phyloP scores from a whole-genome alignment of 1,284 basidiomycete species.

The Fomes fomentarius region DNA sequence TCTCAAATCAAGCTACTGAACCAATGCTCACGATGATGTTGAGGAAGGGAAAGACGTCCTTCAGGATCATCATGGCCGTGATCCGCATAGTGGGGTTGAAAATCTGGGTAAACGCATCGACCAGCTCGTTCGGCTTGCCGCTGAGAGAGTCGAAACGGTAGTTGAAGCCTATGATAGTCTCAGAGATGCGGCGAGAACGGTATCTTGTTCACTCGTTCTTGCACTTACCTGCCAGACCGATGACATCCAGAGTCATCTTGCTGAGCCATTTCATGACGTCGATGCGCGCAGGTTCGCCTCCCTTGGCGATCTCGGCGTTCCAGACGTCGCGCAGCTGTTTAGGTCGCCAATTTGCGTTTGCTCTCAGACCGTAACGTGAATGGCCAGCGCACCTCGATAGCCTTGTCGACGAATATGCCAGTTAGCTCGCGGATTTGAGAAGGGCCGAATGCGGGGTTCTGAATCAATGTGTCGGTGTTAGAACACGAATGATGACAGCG shows the following conservation, averaged over 20 bases:
- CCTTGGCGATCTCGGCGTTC: conserved; percentile 19
- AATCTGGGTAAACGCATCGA: conserved; percentile 38
- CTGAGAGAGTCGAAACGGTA: conserved; percentile 44
- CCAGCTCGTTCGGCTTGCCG: conserved; percentile 40
- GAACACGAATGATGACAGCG: not conserved
- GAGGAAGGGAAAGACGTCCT: conserved; percentile 13
- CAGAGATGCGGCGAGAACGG: not conserved
- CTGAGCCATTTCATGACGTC: conserved; percentile 46
- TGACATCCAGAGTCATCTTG: conserved; percentile 50
- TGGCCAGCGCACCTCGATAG: conserved; percentile 27
- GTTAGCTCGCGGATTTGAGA: conserved; percentile 57
- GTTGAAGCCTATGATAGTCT: conserved; percentile 49
- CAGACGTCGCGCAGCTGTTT: conserved; percentile 34
- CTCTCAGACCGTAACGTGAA: too few species aligned
- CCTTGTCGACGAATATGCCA: conserved; percentile 56
- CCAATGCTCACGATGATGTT: conserved; percentile 17
- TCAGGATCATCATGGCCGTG: conserved; percentile 7
- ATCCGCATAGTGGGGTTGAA: conserved; percentile 9
- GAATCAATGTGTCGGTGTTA: too few species aligned
- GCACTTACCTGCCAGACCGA: conserved; percentile 46
- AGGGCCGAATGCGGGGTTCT: conserved; percentile 63
- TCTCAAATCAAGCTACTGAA: not conserved
- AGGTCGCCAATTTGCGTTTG: too few species aligned
- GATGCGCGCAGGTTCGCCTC: conserved; percentile 28
- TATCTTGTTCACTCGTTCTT: too few species aligned